These are phyloP conservation scores for Lolium multiflorum DNA, from an alignment of 176 grass and related monocot genomes.

Conservation along the genomic window DNA sequence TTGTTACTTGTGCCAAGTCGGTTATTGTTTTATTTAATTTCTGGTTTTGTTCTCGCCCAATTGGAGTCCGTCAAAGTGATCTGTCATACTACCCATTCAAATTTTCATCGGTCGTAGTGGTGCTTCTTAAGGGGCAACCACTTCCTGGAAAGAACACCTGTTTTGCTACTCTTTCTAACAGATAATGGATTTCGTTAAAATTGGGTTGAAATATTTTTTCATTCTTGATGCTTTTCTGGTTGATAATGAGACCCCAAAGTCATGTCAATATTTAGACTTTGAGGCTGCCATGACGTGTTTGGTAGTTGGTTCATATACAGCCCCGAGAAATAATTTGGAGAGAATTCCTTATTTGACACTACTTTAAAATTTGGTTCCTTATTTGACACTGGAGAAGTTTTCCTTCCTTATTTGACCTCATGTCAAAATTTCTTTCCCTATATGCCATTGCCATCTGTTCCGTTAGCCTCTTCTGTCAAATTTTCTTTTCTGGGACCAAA, in stretches of 20 bases:
- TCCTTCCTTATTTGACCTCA: too few relatives aligned
- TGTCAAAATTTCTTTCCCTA: too few relatives aligned
- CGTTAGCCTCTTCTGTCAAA: too few relatives aligned
- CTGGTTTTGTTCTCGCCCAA: background rate
- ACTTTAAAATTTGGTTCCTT: too few relatives aligned
- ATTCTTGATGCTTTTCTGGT: background rate
- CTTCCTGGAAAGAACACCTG: background rate
- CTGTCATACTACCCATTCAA: background rate
- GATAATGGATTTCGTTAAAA: background rate
- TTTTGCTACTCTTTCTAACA: background rate
- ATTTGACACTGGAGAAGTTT: too few relatives aligned
- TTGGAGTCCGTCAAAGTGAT: background rate
- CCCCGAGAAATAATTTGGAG: background rate
- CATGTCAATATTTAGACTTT: conserved; percentile 1
- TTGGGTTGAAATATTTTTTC: conserved; percentile 5
- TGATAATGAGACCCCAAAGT: background rate
- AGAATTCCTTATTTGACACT: too few relatives aligned
- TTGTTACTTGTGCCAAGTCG: background rate
- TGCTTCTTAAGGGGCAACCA: background rate
- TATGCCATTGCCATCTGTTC: too few relatives aligned
- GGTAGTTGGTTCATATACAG: background rate
- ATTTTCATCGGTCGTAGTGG: background rate
- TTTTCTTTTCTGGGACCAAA: too few relatives aligned
- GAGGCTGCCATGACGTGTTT: background rate
- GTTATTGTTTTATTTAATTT: background rate